These are phyloP conservation scores for Flaveria floridana DNA, from an alignment of 140 eudicot genomes.

Conservation along the genomic window DNA sequence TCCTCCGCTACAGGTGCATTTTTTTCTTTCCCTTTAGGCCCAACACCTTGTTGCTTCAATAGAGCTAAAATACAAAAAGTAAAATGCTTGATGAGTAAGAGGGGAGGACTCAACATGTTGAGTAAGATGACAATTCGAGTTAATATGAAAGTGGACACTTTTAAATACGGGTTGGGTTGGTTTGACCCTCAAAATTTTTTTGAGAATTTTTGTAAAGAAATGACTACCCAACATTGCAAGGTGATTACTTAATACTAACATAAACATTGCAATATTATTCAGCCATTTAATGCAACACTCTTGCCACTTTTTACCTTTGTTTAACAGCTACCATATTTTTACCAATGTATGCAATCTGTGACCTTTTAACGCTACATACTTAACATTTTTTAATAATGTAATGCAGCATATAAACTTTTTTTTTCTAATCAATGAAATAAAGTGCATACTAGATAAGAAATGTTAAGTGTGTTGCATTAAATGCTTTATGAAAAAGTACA, in stretches of 20 bases:
- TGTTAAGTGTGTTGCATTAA: slow-evolving; percentile 1
- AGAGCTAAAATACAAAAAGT: slow-evolving; percentile 40
- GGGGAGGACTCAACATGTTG: background rate
- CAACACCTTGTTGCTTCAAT: slow-evolving; percentile 86
- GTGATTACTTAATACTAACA: background rate
- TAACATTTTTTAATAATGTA: background rate
- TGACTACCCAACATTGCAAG: background rate
- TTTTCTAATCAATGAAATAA: no score
- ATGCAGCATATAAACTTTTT: background rate
- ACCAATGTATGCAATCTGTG: background rate
- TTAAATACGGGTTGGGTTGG: background rate
- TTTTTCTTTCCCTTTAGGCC: slow-evolving; percentile 65
- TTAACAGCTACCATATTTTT: background rate
- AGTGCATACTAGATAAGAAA: background rate
- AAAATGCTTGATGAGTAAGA: background rate
- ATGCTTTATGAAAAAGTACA: background rate
- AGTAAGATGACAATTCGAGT: background rate
- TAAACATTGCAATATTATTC: background rate
- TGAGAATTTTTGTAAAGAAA: background rate
- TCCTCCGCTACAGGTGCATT: slow-evolving; percentile 72
- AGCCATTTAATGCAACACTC: background rate
- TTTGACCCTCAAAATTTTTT: background rate
- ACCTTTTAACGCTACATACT: background rate
- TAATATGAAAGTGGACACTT: background rate
- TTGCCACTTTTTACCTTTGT: background rate